Evolutionary conservation across 2,329 filamentous ascomycete genomes (phyloP).

Genomic region (Pestalotiopsis sp.): DNA sequence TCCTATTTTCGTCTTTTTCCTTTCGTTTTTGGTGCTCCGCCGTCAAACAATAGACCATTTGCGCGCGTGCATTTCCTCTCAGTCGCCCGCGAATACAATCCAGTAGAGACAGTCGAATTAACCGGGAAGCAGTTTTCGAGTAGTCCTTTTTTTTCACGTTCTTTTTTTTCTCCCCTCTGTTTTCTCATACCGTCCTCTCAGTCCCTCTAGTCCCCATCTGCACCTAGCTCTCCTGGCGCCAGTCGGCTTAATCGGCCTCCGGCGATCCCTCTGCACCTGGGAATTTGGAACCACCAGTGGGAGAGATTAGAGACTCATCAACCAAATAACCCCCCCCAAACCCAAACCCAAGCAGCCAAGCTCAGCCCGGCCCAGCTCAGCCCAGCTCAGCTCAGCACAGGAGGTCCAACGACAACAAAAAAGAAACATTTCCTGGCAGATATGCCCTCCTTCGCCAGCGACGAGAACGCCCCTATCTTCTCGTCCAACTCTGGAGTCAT

Average conservation of each 20-base stretch:
- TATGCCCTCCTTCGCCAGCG: conserved; percentile 60
- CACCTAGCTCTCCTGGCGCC: conserved; percentile 1
- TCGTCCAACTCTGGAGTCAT: conserved; percentile 31
- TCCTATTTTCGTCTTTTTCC: conserved; percentile 11
- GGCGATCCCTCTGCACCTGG: conserved; percentile 3
- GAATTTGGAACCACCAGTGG: conserved; percentile 3
- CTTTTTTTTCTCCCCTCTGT: not conserved
- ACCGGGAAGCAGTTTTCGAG: not conserved
- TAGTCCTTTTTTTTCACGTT: not conserved
- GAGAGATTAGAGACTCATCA: not conserved
- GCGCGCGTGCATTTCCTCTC: not conserved
- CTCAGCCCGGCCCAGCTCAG: not conserved
- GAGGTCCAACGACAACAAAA: not conserved
- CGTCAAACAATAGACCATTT: not conserved
- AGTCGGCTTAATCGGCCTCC: conserved; percentile 4
- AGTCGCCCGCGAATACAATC: not conserved
- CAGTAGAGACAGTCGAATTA: not conserved
- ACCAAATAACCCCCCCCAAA: not conserved
- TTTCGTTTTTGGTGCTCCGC: not conserved
- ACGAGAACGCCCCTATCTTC: conserved; percentile 39
- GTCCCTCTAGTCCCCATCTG: not conserved
- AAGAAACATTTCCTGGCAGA: conserved; percentile 20
- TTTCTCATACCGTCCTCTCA: not conserved
- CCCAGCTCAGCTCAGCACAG: not conserved
- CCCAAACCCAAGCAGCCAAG: not conserved